Base-by-base conservation (phyloP, 352 stramenopile species). In the Globisporangium nunn region DNA sequence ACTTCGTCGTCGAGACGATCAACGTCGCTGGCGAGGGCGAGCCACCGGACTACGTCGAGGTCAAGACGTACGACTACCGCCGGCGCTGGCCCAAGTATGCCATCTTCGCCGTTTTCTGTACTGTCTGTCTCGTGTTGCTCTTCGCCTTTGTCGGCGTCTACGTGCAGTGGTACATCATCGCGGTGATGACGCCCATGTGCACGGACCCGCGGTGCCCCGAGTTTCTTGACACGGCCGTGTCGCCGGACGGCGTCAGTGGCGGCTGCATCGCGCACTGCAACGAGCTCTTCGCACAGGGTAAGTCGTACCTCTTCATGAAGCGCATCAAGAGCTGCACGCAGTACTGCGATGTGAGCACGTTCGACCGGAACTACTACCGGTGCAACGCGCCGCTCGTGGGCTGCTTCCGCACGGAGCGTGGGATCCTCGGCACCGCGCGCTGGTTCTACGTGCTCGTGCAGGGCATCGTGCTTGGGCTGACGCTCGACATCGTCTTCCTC, bases 111-210 rank as follows among this genome's bases (percentile, higher is more conserved):
- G 44, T 80, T 46, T 81, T 86, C 59, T 83, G 71, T 55, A 55
- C 74, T 28, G 30, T 76, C 5, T 81, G 71, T 37, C 70, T 81
- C 43, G 53, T 82, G 57, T 49, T 86, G 45, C 59, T 84, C 43
- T 83, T 84, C 58, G 50, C 77, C 7, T 75, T 86, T 47, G 73
- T 86, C 39, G 71, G 71, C 51, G 45, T 79, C 33, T 86, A 86
- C 63, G 72, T 79, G 40, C 75, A 86, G 59, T 86, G 75, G 75
- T 86, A 86, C 62, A 83, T 86, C 56, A 69, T 86, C 49, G 75
- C 75, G 18, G 73, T 86, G 31, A 86, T 86, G 75, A 86, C 75
- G 31, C 75, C 75, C 12, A 73, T 80, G 65, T 86, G 73, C 58
- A 79, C 73, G 15, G 70, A 86, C 50, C 75, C 75, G 8, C 73